Evolutionary conservation across 768 basidiomycete species (phyloP), one percentile per base, ranked within the genome.

Genomic region (Agrocybe pediades): DNA sequence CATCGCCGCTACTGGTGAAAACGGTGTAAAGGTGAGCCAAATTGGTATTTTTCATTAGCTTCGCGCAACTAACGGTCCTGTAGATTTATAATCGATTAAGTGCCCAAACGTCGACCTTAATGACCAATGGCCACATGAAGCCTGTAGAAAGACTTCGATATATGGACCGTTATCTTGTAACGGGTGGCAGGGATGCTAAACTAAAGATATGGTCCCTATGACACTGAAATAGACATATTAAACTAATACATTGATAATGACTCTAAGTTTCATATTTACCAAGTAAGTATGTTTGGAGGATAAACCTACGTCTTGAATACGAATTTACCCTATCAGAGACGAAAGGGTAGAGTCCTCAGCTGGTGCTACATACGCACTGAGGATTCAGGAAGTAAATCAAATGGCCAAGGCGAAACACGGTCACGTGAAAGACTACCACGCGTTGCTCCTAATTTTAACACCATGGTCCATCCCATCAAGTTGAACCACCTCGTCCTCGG

Each of bases 31-130:
- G 81, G 94, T 94, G 59, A 53, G 24, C 16, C 45, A 36, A 54
- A 29, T 40, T 48, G 44, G 20, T 51, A 21, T 24, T 42, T 26
- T 40, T 26, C 43, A 42, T 19, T 42, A 29, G 39, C 53, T 30
- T 20, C 45, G n/a, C 33, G 16, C 30, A 7, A 46, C 44, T 42
- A 41, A 51, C 41, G 45, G 26, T 36, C n/a, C 41, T 40, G 0
- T 63, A 95, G 93, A 82, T 95, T 29, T 98, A 95, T 73, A 99
- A 98, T 69, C 88, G 97, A 24, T 98, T 94, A 7, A 92, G 86
- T 57, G 86, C 88, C 77, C 90, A 95, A 64, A 87, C 94, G 55
- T 90, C 92, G 9, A 82, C 88, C 23, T 71, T 99, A 42, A 68
- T 81, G 41, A 92, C 89, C 5, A 98, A 98, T 66, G 97, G 97